phyloP scores from a whole-genome alignment of 2,329 filamentous ascomycete genomes.

The Aspergillus hortae region DNA sequence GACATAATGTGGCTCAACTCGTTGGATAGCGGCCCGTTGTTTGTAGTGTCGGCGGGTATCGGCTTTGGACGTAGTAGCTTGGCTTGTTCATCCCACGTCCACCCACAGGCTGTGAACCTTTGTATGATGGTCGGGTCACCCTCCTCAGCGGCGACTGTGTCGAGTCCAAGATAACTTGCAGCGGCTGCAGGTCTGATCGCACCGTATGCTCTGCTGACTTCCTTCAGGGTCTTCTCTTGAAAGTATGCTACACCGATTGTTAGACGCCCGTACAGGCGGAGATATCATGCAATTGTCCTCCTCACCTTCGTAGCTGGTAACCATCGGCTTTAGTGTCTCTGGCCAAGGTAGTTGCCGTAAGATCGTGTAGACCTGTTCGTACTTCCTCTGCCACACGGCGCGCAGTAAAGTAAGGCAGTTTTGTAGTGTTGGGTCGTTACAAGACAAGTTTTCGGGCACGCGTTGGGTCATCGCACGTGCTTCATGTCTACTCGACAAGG shows the following conservation, averaged over 20 bases:
- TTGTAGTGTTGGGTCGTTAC: conserved; percentile 30
- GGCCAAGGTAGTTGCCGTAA: conserved; percentile 35
- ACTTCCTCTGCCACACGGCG: conserved; percentile 37
- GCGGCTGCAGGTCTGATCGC: conserved; percentile 35
- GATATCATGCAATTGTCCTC: neutral
- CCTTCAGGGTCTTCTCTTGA: conserved; percentile 35
- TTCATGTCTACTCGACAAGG: conserved; percentile 28
- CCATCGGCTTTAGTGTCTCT: conserved; percentile 26
- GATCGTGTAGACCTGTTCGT: conserved; percentile 33
- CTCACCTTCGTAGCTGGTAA: conserved; percentile 36
- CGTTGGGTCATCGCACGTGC: conserved; percentile 38
- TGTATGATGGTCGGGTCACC: conserved; percentile 27
- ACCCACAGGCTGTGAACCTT: conserved; percentile 33
- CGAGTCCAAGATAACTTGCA: conserved; percentile 36
- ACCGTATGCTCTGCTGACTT: conserved; percentile 38
- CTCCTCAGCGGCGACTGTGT: conserved; percentile 22
- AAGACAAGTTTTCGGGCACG: conserved; percentile 29
- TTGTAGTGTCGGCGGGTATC: conserved; percentile 14
- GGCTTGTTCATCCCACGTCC: conserved; percentile 35
- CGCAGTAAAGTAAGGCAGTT: conserved; percentile 34
- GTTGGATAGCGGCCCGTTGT: conserved; percentile 17
- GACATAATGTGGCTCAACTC: conserved; percentile 32
- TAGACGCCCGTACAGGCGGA: neutral
- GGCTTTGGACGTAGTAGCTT: conserved; percentile 33
- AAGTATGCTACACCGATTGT: conserved; percentile 28